Percentiles rank a stretch among this genome's conserved stretches.
phyloP scores from a whole-genome alignment of 805 yeast genomes.

The Saccharomycopsis javanensis region DNA sequence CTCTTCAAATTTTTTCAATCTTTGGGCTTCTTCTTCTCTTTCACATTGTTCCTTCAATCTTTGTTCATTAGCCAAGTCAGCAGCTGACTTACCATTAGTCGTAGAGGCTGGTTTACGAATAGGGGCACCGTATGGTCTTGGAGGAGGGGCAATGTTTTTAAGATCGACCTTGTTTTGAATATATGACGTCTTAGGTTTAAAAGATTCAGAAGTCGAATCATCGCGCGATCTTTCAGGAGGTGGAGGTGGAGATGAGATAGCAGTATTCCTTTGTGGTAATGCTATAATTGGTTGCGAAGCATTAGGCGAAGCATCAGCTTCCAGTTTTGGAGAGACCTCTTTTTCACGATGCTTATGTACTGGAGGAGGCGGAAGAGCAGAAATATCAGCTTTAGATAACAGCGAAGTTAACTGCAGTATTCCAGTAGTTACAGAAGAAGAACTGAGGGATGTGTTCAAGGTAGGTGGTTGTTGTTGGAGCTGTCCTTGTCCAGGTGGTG shows the following conservation, averaged over 20 bases:
- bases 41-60: not conserved
- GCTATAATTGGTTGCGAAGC: not conserved
- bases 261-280: not conserved
- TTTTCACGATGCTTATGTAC: conserved; percentile 27
- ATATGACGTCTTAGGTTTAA: not conserved
- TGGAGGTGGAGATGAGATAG: not conserved
- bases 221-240: not conserved
- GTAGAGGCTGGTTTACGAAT: not conserved
- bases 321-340: not conserved
- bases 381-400: conserved; percentile 1
- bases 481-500: conserved; percentile 1
- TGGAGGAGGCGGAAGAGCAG: conserved; percentile 34
- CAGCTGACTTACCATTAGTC: not conserved
- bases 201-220: not conserved
- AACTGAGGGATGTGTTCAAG: conserved; percentile 1
- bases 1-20: not conserved
- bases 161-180: not conserved
- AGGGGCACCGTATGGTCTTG: conserved; percentile 4
- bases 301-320: not conserved
- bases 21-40: not conserved
- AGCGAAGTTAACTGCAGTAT: not conserved
- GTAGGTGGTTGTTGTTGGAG: not conserved
- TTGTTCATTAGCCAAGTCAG: not conserved
- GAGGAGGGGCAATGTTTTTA: conserved; percentile 9
- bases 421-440: not conserved